Evolutionary conservation across 768 basidiomycete species (phyloP).

Genomic region (Coprinopsis marcescibilis): DNA sequence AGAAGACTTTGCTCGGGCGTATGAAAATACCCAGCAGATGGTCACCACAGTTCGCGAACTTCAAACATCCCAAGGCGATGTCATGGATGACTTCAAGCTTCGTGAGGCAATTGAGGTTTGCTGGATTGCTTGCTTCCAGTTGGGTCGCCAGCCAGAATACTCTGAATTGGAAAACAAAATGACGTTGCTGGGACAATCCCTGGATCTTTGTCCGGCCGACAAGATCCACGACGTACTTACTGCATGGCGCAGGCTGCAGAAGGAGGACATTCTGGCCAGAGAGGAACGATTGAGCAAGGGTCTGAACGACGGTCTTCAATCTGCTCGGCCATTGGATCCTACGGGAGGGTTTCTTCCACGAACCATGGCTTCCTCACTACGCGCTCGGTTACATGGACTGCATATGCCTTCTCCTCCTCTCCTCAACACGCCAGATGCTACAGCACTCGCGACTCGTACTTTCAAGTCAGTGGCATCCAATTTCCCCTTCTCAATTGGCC

Average conservation of each 20-base stretch:
- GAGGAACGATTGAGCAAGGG: constrained; percentile 28
- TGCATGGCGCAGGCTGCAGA: constrained; percentile 73
- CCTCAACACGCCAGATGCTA: constrained; percentile 70
- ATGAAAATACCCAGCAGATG: constrained; percentile 68
- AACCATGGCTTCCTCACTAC: constrained; percentile 47
- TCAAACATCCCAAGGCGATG: constrained; percentile 24
- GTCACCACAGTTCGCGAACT: constrained; percentile 54
- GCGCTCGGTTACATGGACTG: constrained; percentile 57
- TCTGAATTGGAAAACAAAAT: constrained; percentile 62
- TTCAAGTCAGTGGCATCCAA: constrained; percentile 72
- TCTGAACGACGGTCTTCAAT: constrained; percentile 11
- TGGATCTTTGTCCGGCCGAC: constrained; percentile 83
- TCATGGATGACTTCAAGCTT: constrained; percentile 33
- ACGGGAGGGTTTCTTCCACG: constrained; percentile 18
- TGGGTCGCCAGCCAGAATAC: constrained; percentile 80
- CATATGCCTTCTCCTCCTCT: constrained; percentile 66
- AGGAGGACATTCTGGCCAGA: constrained; percentile 50
- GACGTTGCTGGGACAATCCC: constrained; percentile 67
- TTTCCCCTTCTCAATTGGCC: constrained; percentile 59
- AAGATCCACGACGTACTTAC: constrained; percentile 71
- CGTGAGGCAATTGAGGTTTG: constrained; percentile 72
- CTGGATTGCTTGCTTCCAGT: constrained; percentile 86
- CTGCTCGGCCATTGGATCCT: constrained; percentile 9
- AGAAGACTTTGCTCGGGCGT: constrained; percentile 74
- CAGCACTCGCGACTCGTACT: constrained; percentile 74